Percentiles rank a stretch among this genome's conserved stretches.
Conservation (phyloP, 352 stramenopile genomes). For the Globisporangium spiculum region DNA sequence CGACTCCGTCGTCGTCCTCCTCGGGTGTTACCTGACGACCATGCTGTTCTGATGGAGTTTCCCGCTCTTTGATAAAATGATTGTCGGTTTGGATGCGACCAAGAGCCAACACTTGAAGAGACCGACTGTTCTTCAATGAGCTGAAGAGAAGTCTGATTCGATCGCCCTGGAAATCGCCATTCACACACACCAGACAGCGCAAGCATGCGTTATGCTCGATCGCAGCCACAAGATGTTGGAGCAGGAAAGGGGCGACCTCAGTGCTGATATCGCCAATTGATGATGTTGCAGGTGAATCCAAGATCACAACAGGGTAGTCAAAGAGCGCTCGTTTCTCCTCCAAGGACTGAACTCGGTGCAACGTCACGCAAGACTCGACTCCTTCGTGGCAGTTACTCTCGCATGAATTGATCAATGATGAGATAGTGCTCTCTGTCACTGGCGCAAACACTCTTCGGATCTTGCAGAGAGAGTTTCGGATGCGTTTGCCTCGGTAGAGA, state of each 20-base stretch:
- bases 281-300: constrained; percentile 10
- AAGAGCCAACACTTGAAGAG: constrained; percentile 41
- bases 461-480: constrained; percentile 37
- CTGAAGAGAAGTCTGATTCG: constrained; percentile 32
- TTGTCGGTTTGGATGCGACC: constrained; percentile 23
- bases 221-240: constrained; percentile 40
- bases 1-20: constrained; percentile 11
- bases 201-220: constrained; percentile 45
- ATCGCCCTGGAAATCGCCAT: constrained; percentile 30
- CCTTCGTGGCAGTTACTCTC: constrained; percentile 23
- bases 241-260: constrained; percentile 5
- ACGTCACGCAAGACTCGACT: constrained; percentile 26
- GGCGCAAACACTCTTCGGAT: constrained; percentile 26
- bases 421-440: constrained; percentile 29
- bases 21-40: constrained; percentile 6
- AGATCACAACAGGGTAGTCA: constrained; percentile 39
- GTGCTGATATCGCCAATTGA: not conserved
- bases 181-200: constrained; percentile 35
- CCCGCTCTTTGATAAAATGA: not conserved
- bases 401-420: constrained; percentile 25
- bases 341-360: constrained; percentile 27
- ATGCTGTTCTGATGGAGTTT: not conserved
- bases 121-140: constrained; percentile 39
- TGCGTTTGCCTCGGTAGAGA: constrained; percentile 44
- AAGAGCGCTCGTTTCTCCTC: constrained; percentile 48